Conservation (phyloP, 2,329 filamentous ascomycete genomes). For the Calonectria hawksworthii region DNA sequence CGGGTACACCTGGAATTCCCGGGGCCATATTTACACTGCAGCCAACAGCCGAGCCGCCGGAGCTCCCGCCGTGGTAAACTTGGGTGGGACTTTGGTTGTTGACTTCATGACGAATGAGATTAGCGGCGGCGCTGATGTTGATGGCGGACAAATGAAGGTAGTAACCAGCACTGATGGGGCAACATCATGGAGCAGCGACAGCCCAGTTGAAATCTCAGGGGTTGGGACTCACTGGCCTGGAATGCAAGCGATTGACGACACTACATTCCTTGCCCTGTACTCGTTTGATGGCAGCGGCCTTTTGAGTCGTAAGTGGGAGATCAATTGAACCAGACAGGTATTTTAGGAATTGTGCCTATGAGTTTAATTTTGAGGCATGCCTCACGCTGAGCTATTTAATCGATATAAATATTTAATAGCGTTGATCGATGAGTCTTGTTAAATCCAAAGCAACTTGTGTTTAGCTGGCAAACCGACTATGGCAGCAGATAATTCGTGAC, state of each 20-base stretch:
- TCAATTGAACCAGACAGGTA: neutral
- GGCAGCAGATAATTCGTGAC: neutral
- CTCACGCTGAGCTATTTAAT: neutral
- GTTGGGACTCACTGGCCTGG: neutral
- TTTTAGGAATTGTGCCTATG: neutral
- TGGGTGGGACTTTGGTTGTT: neutral
- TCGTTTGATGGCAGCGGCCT: neutral
- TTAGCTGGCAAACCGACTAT: neutral
- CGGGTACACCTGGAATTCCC: neutral
- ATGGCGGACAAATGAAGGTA: neutral
- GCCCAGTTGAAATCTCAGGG: neutral
- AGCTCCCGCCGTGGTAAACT: neutral
- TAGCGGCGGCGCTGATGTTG: neutral
- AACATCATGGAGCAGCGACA: neutral
- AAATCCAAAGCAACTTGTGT: neutral
- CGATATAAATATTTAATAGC: neutral
- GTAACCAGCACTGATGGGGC: neutral
- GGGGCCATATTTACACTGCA: neutral
- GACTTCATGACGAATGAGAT: constrained; percentile 1
- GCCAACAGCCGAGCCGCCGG: neutral
- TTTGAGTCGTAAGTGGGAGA: neutral
- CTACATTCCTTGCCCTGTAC: neutral
- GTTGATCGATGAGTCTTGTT: neutral
- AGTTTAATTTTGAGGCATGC: neutral
- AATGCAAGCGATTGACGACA: neutral